Evolutionary conservation across 306 rosid species (phyloP), one percentile per base, ranked within the genome.

Genomic region (Spatholobus suberectus): DNA sequence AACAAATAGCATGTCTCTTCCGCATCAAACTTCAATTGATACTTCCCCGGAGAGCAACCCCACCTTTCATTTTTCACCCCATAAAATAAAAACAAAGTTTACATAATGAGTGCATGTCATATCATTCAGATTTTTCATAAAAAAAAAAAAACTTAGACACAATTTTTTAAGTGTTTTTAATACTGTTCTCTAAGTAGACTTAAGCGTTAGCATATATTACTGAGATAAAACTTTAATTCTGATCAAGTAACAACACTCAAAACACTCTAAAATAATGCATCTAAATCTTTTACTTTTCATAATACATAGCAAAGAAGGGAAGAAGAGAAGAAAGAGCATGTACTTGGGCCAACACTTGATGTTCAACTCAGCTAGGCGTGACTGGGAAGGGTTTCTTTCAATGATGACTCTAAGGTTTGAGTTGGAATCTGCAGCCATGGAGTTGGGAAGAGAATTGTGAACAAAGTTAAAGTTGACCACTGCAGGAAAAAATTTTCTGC

Each of bases 1-100:
- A 96, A 11, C 15, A 96, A 77, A 72, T 96, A 96, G 51, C 98
- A 96, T 18, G 92, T 96, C 83, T 96, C 99, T 86, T 96, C 96
- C 18, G 99, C 98, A 79, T 96, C 97, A 79, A 92, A 96, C 73
- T 94, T 96, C 71, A 96, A 69, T 78, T 93, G 99, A 80, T 90
- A 96, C 78, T 90, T 96, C 70, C 99, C 99, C 1, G 99, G 94
- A 3, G 98, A 96, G 27, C 99, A 96, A 34, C 99, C 99, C 99
- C 98, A 96, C 88, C 99, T 96, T 58, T 52, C 5, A 71, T 63
- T 59, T 61, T 74, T 20, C 26, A 82, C 8, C 21, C 17, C 73
- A 12, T 41, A 6, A 2, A n/a, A 12, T 10, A 37, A 13, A n/a
- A 9, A 23, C 37, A 4, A 24, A 27, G 17, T 12, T 24, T 27